Evolutionary conservation across 176 grass and related monocot species (phyloP), one percentile per base, ranked within the genome.

Genomic region (Juncus inflexus): DNA sequence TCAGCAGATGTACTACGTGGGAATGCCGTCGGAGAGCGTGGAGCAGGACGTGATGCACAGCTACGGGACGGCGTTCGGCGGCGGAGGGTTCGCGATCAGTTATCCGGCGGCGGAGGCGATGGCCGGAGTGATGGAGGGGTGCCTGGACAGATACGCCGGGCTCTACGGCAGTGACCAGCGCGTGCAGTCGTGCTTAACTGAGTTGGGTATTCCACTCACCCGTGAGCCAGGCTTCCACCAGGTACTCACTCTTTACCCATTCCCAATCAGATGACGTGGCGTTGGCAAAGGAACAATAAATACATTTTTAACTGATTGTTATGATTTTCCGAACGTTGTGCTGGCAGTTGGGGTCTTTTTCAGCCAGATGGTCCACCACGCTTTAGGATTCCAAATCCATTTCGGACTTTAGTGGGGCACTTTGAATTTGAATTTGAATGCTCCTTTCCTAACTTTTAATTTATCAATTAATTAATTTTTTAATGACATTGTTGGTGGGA

Each of bases 101-200:
- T 65, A 65, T 28, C 78, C 78, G 9, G 78, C 78, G 6, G 78
- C 78, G 10, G 62, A 60, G 2, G 61, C n/a, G 19, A 51, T 80
- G 12, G 15, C 62, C 28, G 2, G 50, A 7, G 8, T 61, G 38
- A 61, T 80, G 41, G 78, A 80, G 53, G 70, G 70, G 5, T 80
- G 78, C 41, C 78, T 80, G n/a, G 40, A 80, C 5, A 67, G 70
- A 5, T 80, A 80, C 42, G n/a, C 12, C 41, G 1, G 41, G 7
- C 43, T 74, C 9, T 68, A 80, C 70, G 78, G 78, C 78, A 74
- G 78, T 52, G 78, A 80, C 41, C 40, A 80, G 61, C 78, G 78
- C 1, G 60, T 79, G 2, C 38, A 60, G 4, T 72, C 50, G 52
- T 79, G 77, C 59, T 60, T 79, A 8, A 15, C 9, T 58, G 77